Percentiles rank a stretch among this genome's conserved stretches.
These are phyloP conservation scores for Eutypa lata DNA, from an alignment of 2,329 filamentous ascomycete species.

Conservation along the genomic window DNA sequence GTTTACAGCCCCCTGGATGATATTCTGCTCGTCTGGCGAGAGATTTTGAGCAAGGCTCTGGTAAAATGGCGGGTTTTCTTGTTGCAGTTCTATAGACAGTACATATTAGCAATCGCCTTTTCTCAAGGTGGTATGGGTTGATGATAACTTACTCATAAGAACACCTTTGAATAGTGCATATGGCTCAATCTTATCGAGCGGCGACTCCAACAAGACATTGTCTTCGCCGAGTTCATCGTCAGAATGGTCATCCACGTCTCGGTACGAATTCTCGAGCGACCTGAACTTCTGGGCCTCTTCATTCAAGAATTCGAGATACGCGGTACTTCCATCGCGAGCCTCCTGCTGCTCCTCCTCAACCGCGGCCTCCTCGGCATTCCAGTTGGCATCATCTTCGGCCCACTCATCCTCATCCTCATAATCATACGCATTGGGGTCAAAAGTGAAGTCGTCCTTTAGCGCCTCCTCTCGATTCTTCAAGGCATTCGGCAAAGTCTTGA, in stretches of 20 bases:
- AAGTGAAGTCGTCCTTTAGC: slow-evolving; percentile 79
- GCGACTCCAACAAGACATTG: slow-evolving; percentile 87
- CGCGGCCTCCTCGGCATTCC: slow-evolving; percentile 68
- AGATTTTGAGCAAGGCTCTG: slow-evolving; percentile 75
- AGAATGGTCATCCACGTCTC: slow-evolving; percentile 58
- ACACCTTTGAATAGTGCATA: slow-evolving; percentile 85
- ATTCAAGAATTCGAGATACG: slow-evolving; percentile 93
- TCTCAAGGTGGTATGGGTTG: neutral
- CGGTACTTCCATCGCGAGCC: slow-evolving; percentile 83
- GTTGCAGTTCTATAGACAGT: slow-evolving; percentile 72
- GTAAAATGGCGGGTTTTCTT: slow-evolving; percentile 88
- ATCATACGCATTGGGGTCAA: slow-evolving; percentile 58
- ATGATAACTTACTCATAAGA: slow-evolving; percentile 67
- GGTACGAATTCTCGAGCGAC: slow-evolving; percentile 46
- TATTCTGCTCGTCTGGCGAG: slow-evolving; percentile 72
- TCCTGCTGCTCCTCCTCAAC: slow-evolving; percentile 64
- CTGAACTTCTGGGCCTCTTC: slow-evolving; percentile 90
- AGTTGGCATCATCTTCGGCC: slow-evolving; percentile 77
- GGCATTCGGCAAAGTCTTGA: slow-evolving; percentile 85
- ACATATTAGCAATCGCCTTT: slow-evolving; percentile 25
- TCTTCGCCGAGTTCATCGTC: slow-evolving; percentile 92
- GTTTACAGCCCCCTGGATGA: slow-evolving; percentile 75
- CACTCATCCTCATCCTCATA: slow-evolving; percentile 76
- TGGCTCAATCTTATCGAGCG: slow-evolving; percentile 91
- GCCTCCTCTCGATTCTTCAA: slow-evolving; percentile 91